Percentiles rank a stretch among this genome's conserved stretches.
These are phyloP conservation scores for Neospermospora avenae DNA, from an alignment of 2,329 filamentous ascomycete genomes.

Conservation along the genomic window DNA sequence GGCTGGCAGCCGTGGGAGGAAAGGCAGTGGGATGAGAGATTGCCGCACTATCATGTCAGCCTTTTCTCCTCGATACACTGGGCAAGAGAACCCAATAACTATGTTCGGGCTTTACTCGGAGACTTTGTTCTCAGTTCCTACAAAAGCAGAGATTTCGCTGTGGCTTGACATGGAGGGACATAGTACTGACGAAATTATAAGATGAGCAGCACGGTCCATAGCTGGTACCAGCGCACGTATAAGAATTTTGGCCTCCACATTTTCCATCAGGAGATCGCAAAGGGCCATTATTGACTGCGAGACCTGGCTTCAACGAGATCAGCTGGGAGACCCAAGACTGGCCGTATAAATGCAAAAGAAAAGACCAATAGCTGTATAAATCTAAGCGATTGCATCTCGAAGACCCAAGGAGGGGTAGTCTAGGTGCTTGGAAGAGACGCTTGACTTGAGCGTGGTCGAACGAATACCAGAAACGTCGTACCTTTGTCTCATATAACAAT, in stretches of 20 bases:
- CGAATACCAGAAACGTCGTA: background rate
- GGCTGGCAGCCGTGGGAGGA: constrained; percentile 10
- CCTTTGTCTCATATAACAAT: background rate
- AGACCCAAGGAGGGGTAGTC: background rate
- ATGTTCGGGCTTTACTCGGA: background rate
- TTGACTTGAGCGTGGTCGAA: background rate
- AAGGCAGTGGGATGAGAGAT: constrained; percentile 12
- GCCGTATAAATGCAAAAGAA: background rate
- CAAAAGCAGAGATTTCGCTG: background rate
- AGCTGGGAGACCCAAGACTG: background rate
- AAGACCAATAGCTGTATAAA: background rate
- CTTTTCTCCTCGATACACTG: too few relatives aligned
- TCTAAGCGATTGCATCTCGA: background rate
- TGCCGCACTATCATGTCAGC: constrained; percentile 4
- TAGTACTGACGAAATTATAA: background rate
- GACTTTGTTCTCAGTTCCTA: background rate
- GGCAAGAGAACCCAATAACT: too few relatives aligned
- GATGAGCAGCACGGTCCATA: constrained; percentile 13
- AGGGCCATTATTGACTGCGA: background rate
- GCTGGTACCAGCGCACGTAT: constrained; percentile 4
- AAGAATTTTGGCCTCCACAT: constrained; percentile 3
- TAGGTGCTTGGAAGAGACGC: background rate
- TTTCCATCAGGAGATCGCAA: constrained; percentile 4
- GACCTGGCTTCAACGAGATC: background rate
- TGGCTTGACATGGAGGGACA: background rate